phyloP scores from a whole-genome alignment of 164 flowering plant species.

The Chimonanthus salicifolius region DNA sequence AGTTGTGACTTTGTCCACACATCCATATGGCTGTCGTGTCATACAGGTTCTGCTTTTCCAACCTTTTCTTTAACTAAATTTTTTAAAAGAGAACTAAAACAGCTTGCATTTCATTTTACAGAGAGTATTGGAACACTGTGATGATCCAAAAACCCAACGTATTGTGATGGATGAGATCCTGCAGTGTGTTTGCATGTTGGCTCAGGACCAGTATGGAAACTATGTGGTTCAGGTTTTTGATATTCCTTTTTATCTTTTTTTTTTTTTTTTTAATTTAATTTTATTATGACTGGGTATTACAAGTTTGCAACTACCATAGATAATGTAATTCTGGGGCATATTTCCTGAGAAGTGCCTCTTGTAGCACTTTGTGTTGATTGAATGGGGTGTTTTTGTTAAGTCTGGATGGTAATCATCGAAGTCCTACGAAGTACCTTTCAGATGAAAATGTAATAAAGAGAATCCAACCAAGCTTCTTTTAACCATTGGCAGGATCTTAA shows the following conservation, averaged over 20 bases:
- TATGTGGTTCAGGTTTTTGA: conserved; percentile 93
- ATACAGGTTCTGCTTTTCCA: conserved; percentile 58
- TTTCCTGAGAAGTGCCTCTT: neutral
- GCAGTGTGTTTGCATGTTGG: conserved; percentile 72
- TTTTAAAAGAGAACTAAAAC: neutral
- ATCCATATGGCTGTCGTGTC: conserved; percentile 98
- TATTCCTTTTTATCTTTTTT: neutral
- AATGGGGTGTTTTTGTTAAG: neutral
- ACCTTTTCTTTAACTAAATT: conserved; percentile 3
- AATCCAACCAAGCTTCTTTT: neutral
- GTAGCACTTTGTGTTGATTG: neutral
- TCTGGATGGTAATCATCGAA: neutral
- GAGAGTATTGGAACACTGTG: conserved; percentile 90
- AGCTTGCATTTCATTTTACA: conserved; percentile 17
- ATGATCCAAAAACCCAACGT: conserved; percentile 64
- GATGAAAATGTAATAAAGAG: too few species aligned
- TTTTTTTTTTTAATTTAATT: neutral
- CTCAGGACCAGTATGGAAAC: conserved; percentile 97
- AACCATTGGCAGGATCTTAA: too few species aligned
- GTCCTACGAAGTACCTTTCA: neutral
- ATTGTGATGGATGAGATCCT: conserved; percentile 92
- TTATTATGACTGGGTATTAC: neutral
- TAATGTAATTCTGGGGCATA: neutral
- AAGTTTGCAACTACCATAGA: neutral
- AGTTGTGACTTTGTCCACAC: conserved; percentile 88